Evolutionary conservation across 805 yeast genomes (phyloP).

Genomic region (Wickerhamiella vanderwaltii): DNA sequence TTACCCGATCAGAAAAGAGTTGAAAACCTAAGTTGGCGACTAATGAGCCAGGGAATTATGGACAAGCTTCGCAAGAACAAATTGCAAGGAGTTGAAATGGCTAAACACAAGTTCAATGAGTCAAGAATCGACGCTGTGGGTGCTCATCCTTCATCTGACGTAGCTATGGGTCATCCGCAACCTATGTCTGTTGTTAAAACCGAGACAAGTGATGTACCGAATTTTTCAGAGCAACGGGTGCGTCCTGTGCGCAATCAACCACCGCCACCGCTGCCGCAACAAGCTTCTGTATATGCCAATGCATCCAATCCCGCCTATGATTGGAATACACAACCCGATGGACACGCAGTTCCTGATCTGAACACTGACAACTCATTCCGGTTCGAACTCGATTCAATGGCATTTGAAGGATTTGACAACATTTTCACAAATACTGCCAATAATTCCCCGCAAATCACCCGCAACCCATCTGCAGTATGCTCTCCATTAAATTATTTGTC

Average conservation of each 20-base stretch:
- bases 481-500: conserved; percentile 3
- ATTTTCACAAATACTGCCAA: neutral
- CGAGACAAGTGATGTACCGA: neutral
- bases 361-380: conserved; percentile 9
- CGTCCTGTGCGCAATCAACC: too few relatives aligned
- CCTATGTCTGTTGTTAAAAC: too few relatives aligned
- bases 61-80: neutral
- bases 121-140: neutral
- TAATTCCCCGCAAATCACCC: neutral
- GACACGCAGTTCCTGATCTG: neutral
- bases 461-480: conserved; percentile 4
- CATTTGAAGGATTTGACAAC: conserved; percentile 13
- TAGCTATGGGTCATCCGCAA: neutral
- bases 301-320: neutral
- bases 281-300: neutral
- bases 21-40: conserved; percentile 79
- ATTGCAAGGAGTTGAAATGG: neutral
- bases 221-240: neutral
- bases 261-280: too few relatives aligned
- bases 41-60: conserved; percentile 37
- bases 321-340: neutral
- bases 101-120: neutral
- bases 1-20: conserved; percentile 65
- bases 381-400: conserved; percentile 13
- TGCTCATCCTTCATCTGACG: neutral